These are phyloP conservation scores for Aspergillus spinulosporus DNA, from an alignment of 2,329 filamentous ascomycete genomes.

Conservation along the genomic window DNA sequence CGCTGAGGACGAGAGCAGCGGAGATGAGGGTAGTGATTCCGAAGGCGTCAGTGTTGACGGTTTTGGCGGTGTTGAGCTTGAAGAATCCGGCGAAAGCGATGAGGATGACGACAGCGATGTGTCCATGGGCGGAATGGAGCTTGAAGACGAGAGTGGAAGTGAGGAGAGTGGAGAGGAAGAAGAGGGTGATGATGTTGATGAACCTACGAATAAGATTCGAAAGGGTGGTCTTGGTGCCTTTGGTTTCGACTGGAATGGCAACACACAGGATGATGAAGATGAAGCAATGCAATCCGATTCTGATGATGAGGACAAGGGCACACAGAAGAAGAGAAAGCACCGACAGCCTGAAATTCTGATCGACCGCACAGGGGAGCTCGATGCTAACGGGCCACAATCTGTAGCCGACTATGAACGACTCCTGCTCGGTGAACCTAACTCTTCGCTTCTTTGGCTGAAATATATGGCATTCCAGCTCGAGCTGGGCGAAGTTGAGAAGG, in stretches of 20 bases:
- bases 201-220: constrained; percentile 43
- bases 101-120: constrained; percentile 35
- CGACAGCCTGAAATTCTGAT: constrained; percentile 76
- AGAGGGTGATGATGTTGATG: constrained; percentile 40
- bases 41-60: constrained; percentile 34
- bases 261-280: constrained; percentile 54
- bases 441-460: constrained; percentile 88
- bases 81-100: constrained; percentile 40
- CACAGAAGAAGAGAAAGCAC: constrained; percentile 70
- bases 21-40: constrained; percentile 50
- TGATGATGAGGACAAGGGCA: constrained; percentile 44
- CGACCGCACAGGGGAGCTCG: constrained; percentile 89
- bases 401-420: constrained; percentile 91
- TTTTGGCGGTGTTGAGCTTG: constrained; percentile 33
- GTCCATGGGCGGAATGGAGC: constrained; percentile 48
- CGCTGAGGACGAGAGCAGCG: constrained; percentile 48
- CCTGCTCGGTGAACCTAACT: constrained; percentile 86
- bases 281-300: constrained; percentile 51
- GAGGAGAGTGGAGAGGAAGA: constrained; percentile 52
- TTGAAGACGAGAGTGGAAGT: constrained; percentile 44
- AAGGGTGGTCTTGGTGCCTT: constrained; percentile 64
- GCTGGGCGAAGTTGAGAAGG: constrained; percentile 82
- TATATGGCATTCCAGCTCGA: constrained; percentile 99
- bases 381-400: constrained; percentile 83
- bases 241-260: constrained; percentile 86